phyloP scores from a whole-genome alignment of 441 rosid genomes.

The Gossypium lobatum region DNA sequence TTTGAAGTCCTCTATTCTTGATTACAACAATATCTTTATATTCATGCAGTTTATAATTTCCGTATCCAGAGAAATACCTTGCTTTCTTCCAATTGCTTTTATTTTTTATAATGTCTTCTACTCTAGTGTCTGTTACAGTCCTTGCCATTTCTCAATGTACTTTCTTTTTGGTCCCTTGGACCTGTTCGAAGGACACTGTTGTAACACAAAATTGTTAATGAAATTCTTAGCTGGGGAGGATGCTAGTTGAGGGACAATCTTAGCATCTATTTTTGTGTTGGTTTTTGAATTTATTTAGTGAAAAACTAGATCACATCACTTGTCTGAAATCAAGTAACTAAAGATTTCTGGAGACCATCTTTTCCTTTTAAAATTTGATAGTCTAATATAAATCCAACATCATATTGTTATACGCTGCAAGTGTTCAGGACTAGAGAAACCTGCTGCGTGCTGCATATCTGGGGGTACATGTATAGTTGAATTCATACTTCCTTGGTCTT shows the following conservation, averaged over 20 bases:
- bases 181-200: background rate
- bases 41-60: background rate
- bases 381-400: background rate
- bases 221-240: background rate
- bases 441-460: too few species aligned
- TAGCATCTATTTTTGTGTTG: background rate
- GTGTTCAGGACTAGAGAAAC: too few species aligned
- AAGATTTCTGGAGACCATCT: background rate
- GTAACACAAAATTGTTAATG: background rate
- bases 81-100: background rate
- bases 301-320: background rate
- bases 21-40: background rate
- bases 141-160: background rate
- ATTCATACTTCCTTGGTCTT: background rate
- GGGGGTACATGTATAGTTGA: background rate
- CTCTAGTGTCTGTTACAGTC: background rate
- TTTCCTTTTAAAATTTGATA: background rate
- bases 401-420: background rate
- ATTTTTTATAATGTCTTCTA: background rate
- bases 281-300: background rate
- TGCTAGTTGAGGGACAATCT: background rate
- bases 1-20: background rate
- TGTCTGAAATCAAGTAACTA: background rate
- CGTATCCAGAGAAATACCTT: background rate
- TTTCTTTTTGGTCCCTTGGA: background rate